Conservation (phyloP, 257 asterid species). For the Capsicum pubescens region DNA sequence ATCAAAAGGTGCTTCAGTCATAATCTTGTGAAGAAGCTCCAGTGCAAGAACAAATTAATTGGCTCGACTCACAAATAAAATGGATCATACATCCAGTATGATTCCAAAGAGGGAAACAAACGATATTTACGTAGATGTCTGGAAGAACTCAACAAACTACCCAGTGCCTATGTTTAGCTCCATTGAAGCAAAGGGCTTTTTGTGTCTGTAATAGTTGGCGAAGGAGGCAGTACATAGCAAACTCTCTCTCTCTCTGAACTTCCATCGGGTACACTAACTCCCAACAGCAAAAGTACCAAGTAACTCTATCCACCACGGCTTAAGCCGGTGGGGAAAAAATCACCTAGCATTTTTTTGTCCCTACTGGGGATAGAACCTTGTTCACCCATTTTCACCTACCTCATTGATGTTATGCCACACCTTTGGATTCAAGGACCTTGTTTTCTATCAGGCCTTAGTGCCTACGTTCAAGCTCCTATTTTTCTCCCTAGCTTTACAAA, state of each 20-base stretch:
- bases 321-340: neutral
- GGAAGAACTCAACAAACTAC: conserved; percentile 48
- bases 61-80: conserved; percentile 11
- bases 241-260: neutral
- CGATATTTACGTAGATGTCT: neutral
- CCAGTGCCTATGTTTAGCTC: conserved; percentile 92
- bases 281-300: neutral
- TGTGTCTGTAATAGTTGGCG: conserved; percentile 54
- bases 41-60: neutral
- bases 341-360: neutral
- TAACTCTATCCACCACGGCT: neutral
- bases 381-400: neutral
- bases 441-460: neutral
- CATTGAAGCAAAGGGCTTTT: conserved; percentile 67
- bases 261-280: neutral
- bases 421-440: conserved; percentile 1
- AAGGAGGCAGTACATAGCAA: conserved; percentile 43
- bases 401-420: neutral
- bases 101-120: neutral
- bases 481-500: neutral
- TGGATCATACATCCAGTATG: neutral
- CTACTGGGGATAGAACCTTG: neutral
- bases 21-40: conserved; percentile 4
- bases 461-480: neutral
- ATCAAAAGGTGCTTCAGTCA: neutral